Evolutionary conservation across 2,329 filamentous ascomycete species (phyloP).

Genomic region (Ceratocystis papillata): DNA sequence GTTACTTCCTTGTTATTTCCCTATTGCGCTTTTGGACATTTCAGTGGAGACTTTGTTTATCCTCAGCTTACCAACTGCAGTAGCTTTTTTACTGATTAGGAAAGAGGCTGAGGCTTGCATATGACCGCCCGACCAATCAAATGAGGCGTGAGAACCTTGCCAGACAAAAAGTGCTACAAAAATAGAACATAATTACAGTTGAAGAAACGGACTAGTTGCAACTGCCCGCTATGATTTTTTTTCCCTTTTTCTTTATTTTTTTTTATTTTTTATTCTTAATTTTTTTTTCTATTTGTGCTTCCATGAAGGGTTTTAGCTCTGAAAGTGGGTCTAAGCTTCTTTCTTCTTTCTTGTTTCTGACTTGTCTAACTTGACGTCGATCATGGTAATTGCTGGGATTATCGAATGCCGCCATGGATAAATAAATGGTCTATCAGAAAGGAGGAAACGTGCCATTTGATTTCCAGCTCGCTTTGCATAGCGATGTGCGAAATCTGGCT

Average conservation of each 20-base stretch:
- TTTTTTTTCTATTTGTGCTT: background rate
- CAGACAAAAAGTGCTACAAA: background rate
- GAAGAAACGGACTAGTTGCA: background rate
- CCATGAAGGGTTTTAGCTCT: no score
- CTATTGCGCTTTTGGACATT: background rate
- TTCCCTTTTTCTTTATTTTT: background rate
- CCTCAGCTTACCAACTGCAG: slow-evolving; percentile 14
- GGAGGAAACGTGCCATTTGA: background rate
- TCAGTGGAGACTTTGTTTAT: slow-evolving; percentile 11
- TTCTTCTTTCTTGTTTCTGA: slow-evolving; percentile 10
- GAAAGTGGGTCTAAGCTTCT: background rate
- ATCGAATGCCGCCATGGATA: background rate
- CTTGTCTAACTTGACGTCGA: slow-evolving; percentile 5
- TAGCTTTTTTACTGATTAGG: slow-evolving; percentile 10
- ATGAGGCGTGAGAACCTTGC: background rate
- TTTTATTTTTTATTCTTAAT: background rate
- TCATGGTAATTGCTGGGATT: background rate
- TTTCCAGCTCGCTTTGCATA: background rate
- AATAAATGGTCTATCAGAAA: background rate
- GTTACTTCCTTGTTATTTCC: background rate
- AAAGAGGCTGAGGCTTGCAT: slow-evolving; percentile 22
- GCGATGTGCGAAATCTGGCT: background rate
- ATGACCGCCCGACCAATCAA: background rate
- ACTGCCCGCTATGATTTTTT: background rate
- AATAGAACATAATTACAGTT: background rate